Evolutionary conservation across 2,329 filamentous ascomycete genomes (phyloP).

Genomic region (Bipolaris oryzae): DNA sequence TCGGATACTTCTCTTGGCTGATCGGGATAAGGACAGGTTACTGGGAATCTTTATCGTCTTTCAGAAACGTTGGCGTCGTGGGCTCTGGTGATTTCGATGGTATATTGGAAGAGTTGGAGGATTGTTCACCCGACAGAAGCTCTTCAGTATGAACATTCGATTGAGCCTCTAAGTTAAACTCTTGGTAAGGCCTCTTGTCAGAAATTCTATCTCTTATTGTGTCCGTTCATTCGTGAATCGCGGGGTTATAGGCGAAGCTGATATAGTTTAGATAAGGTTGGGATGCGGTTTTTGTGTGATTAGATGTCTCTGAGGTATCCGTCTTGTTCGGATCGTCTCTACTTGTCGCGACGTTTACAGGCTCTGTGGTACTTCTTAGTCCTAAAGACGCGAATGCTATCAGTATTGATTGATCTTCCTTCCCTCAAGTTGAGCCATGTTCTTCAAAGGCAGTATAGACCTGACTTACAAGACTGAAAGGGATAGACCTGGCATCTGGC

Average conservation of each 20-base stretch:
- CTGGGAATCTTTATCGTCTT: conserved; percentile 17
- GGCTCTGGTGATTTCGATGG: conserved; percentile 14
- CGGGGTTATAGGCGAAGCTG: conserved; percentile 40
- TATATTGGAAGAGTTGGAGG: conserved; percentile 42
- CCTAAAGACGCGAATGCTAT: conserved; percentile 15
- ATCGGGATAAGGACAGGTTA: conserved; percentile 19
- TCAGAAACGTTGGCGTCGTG: neutral
- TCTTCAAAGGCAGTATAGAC: conserved; percentile 26
- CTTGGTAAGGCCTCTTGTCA: conserved; percentile 33
- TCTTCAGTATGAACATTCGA: conserved; percentile 39
- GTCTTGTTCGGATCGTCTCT: neutral
- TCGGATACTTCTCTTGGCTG: conserved; percentile 16
- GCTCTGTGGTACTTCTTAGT: conserved; percentile 3
- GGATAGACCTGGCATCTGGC: conserved; percentile 27
- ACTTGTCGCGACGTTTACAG: neutral
- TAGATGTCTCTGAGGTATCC: neutral
- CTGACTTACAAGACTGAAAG: conserved; percentile 50
- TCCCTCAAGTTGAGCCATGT: conserved; percentile 7
- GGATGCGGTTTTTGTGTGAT: no score
- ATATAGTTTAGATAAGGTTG: conserved; percentile 40
- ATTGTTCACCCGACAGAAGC: conserved; percentile 42
- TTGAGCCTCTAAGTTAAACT: no score
- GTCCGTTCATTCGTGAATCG: conserved; percentile 44
- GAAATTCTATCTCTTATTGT: conserved; percentile 33
- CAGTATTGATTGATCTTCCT: conserved; percentile 9